Evolutionary conservation across 306 rosid genomes (phyloP).

Genomic region (Medicago lupulina): DNA sequence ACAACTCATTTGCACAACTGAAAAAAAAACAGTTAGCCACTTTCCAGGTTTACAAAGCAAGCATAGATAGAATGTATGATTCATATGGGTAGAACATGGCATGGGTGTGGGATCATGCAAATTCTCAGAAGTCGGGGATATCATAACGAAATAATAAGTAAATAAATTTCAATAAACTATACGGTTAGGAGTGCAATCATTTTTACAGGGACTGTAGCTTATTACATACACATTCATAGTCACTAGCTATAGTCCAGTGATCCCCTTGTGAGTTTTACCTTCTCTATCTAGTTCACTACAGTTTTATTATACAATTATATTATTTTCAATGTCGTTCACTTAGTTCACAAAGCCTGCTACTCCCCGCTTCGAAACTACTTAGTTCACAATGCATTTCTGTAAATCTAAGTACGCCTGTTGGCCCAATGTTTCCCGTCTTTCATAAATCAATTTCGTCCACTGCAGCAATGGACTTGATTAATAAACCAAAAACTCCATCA

Average conservation of each 20-base stretch:
- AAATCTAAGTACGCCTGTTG: background rate
- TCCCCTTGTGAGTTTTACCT: background rate
- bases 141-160: background rate
- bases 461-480: background rate
- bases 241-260: background rate
- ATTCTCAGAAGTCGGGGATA: background rate
- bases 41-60: slow-evolving; percentile 13
- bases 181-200: background rate
- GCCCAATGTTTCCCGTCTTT: background rate
- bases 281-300: background rate
- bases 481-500: slow-evolving; percentile 1
- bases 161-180: background rate
- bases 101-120: background rate
- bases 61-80: background rate
- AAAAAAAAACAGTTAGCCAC: slow-evolving; percentile 16
- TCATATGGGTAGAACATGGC: background rate
- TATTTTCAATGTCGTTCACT: background rate
- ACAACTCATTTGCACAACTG: slow-evolving; percentile 19
- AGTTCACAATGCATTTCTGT: background rate
- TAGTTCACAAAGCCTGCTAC: slow-evolving; percentile 16
- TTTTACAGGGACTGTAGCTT: background rate
- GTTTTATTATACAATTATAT: background rate
- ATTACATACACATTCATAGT: background rate
- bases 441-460: slow-evolving; percentile 1
- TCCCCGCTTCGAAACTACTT: slow-evolving; percentile 12